Base-by-base conservation (phyloP, 1,284 basidiomycete genomes). In the Retiboletus flavoniger region DNA sequence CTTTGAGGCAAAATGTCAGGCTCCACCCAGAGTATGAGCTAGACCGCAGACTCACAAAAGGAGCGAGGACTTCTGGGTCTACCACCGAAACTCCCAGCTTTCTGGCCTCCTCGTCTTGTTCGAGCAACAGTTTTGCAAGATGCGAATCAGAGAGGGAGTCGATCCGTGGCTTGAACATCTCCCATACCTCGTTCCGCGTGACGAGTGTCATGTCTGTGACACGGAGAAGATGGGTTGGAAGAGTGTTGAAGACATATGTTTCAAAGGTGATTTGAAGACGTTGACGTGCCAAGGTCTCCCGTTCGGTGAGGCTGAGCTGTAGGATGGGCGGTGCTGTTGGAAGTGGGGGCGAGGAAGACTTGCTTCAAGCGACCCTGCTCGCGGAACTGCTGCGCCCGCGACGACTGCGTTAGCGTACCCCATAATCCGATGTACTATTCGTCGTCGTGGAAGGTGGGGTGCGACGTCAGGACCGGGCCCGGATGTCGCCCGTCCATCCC, bases 31-130 rank as follows among this genome's bases (percentile, higher is more conserved):
- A 47, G 36, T 1, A 13, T 7, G 38, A 17, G 3, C 7, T 28
- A 16, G 19, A 28, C 5, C 3, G 16, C 7, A 3, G 32, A 55
- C 64, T 53, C 45, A 63, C 62, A 47, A 66, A 66, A 2, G 62
- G 64, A 7, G 52, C 36, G 16, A 52, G 7, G n/a, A 66, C 62
- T 8, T 63, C 63, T 31, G 62, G 64, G 49, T 66, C 62, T n/a
- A 53, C 2, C 16, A 66, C 62, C 0, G 62, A 60, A n/a, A 63
- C 46, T n/a, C 62, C 62, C 31, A 63, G 11, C 29, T 40, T 66
- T 46, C 62, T 53, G 6, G 64, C 62, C 16, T 64, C 64, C 31
- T 63, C 64, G 34, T 63, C 64, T 47, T 63, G 62, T 48, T 63
- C 64, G 29, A 63, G 62, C 31, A 63, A 24, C 3, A 63, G 47